Evolutionary conservation across 2,329 filamentous ascomycete genomes (phyloP).

Genomic region (Colletotrichum navitas): DNA sequence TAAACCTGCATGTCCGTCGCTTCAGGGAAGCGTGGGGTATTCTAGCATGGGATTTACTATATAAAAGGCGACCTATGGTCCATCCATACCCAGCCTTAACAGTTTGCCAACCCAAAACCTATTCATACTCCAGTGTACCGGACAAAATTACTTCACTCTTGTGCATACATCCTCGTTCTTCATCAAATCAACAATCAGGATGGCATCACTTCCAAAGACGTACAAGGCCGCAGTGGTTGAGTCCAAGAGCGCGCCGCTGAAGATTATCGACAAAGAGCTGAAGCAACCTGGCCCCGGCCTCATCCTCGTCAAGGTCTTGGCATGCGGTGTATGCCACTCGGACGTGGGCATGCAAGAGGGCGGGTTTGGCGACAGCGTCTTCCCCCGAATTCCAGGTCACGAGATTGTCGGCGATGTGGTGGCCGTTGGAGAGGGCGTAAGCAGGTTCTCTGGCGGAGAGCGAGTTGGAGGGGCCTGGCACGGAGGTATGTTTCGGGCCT

Average conservation of each 20-base stretch:
- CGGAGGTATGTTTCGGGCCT: slow-evolving; percentile 61
- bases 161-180: not conserved
- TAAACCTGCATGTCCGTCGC: not conserved
- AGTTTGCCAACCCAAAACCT: not conserved
- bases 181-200: not conserved
- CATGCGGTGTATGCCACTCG: slow-evolving; percentile 79
- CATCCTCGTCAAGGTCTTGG: slow-evolving; percentile 77
- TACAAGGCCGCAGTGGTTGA: slow-evolving; percentile 76
- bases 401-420: slow-evolving; percentile 78
- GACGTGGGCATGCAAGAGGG: slow-evolving; percentile 65
- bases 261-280: slow-evolving; percentile 71
- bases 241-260: slow-evolving; percentile 63
- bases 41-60: not conserved
- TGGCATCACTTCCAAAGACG: slow-evolving; percentile 67
- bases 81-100: not conserved
- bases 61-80: not conserved
- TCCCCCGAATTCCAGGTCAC: slow-evolving; percentile 76
- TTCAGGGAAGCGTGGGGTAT: not conserved
- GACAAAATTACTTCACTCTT: not conserved
- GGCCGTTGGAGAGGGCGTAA: slow-evolving; percentile 68
- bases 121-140: not conserved
- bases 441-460: slow-evolving; percentile 68
- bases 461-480: slow-evolving; percentile 78
- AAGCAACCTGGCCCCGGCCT: slow-evolving; percentile 67
- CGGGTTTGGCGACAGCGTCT: slow-evolving; percentile 63